phyloP scores from a whole-genome alignment of 441 rosid species.

The Arabidopsis lyrata region DNA sequence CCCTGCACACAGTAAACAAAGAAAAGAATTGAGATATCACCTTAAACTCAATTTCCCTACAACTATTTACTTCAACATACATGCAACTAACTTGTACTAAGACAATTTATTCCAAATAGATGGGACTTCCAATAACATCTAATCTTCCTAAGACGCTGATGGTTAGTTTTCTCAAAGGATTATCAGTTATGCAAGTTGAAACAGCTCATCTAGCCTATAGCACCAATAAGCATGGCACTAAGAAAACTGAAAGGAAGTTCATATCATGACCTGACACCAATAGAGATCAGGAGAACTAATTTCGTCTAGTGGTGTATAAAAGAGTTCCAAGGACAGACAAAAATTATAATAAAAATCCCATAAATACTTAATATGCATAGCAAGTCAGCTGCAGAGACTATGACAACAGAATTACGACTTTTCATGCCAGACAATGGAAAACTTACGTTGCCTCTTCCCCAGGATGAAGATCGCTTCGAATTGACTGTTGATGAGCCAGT shows the following conservation, averaged over 20 bases:
- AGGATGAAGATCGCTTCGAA: slow-evolving; percentile 74
- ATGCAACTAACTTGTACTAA: neutral
- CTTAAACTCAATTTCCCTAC: neutral
- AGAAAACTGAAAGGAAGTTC: neutral
- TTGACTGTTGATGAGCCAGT: slow-evolving; percentile 57
- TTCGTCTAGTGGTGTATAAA: neutral
- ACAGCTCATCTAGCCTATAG: neutral
- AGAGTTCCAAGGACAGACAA: neutral
- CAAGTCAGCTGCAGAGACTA: slow-evolving; percentile 3
- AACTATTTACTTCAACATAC: slow-evolving; percentile 6
- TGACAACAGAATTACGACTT: slow-evolving; percentile 2
- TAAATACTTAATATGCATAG: neutral
- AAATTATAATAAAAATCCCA: neutral
- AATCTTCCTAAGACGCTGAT: slow-evolving; percentile 4
- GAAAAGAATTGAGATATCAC: slow-evolving; percentile 6
- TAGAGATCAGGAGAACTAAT: slow-evolving; percentile 3
- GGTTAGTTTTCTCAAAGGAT: neutral
- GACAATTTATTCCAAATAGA: slow-evolving; percentile 4
- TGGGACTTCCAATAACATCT: neutral
- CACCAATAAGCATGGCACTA: neutral
- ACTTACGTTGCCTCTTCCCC: slow-evolving; percentile 92
- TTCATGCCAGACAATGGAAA: slow-evolving; percentile 23
- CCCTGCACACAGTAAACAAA: slow-evolving; percentile 56
- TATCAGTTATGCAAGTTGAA: neutral
- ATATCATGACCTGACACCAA: neutral